Evolutionary conservation across 2,329 filamentous ascomycete genomes (phyloP).

Genomic region (Geosmithia putterillii): DNA sequence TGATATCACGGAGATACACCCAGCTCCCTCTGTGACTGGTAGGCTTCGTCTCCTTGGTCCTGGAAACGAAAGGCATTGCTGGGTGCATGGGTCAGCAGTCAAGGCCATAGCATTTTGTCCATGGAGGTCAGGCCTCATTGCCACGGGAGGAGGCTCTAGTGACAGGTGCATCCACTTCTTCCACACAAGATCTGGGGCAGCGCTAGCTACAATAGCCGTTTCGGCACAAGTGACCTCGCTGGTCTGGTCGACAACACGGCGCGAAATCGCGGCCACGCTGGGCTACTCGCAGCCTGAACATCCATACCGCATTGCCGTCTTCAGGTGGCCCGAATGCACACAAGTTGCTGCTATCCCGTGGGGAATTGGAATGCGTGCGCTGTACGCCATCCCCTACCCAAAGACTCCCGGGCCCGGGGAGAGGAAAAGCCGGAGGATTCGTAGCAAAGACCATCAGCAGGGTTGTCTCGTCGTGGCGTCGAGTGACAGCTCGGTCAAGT

Average conservation of each 20-base stretch:
- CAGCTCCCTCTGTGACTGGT: constrained; percentile 15
- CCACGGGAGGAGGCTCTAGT: constrained; percentile 85
- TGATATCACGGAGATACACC: constrained; percentile 12
- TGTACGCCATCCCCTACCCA: constrained; percentile 83
- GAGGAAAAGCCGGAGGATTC: constrained; percentile 9
- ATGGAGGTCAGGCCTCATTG: constrained; percentile 78
- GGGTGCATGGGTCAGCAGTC: constrained; percentile 74
- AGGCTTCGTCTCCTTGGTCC: constrained; percentile 34
- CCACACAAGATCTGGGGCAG: constrained; percentile 71
- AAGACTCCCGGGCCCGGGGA: constrained; percentile 20
- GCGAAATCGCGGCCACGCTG: constrained; percentile 88
- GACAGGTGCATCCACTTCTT: constrained; percentile 96
- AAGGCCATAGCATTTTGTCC: constrained; percentile 97
- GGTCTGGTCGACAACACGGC: constrained; percentile 75
- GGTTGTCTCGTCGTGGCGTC: constrained; percentile 78
- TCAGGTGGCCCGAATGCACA: constrained; percentile 84
- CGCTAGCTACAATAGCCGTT: constrained; percentile 82
- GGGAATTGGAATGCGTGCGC: constrained; percentile 65
- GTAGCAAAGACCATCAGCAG: constrained; percentile 16
- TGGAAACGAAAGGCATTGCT: constrained; percentile 56
- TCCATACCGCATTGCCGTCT: constrained; percentile 78
- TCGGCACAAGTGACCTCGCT: constrained; percentile 87
- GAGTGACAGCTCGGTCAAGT: constrained; percentile 86
- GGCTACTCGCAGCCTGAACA: constrained; percentile 89
- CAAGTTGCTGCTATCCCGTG: constrained; percentile 78